These are phyloP conservation scores for Aurinia saxatilis DNA, from an alignment of 345 rosid species.

Conservation along the genomic window DNA sequence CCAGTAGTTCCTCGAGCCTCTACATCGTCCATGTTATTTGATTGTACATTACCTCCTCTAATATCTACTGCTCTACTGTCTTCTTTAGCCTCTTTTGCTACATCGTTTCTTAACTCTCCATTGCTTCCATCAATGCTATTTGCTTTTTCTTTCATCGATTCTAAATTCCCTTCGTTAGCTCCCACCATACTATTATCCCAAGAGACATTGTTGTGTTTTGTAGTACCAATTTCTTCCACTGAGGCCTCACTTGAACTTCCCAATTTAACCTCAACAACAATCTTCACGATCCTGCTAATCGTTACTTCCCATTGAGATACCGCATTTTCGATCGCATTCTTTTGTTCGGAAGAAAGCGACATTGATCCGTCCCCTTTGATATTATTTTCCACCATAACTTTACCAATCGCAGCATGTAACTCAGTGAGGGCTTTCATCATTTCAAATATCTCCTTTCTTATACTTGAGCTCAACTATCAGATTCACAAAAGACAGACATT, in stretches of 20 bases:
- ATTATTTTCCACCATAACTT: slow-evolving; percentile 10
- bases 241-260: background rate
- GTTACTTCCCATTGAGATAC: slow-evolving; percentile 23
- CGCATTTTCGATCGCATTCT: slow-evolving; percentile 3
- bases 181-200: background rate
- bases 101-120: background rate
- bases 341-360: slow-evolving; percentile 17
- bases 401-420: slow-evolving; percentile 18
- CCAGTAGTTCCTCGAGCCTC: background rate
- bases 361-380: slow-evolving; percentile 16
- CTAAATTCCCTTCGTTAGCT: background rate
- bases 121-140: background rate
- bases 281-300: slow-evolving; percentile 16
- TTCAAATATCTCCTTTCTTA: slow-evolving; percentile 20
- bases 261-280: slow-evolving; percentile 13
- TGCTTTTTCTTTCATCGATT: background rate
- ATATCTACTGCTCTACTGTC: background rate
- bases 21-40: background rate
- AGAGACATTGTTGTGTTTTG: background rate
- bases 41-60: background rate
- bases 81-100: background rate
- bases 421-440: slow-evolving; percentile 8
- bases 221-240: background rate
- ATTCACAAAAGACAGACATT: slow-evolving; percentile 6
- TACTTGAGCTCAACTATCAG: slow-evolving; percentile 20